phyloP scores from a whole-genome alignment of 1,284 basidiomycete genomes.

The Psilocybe mexicana region DNA sequence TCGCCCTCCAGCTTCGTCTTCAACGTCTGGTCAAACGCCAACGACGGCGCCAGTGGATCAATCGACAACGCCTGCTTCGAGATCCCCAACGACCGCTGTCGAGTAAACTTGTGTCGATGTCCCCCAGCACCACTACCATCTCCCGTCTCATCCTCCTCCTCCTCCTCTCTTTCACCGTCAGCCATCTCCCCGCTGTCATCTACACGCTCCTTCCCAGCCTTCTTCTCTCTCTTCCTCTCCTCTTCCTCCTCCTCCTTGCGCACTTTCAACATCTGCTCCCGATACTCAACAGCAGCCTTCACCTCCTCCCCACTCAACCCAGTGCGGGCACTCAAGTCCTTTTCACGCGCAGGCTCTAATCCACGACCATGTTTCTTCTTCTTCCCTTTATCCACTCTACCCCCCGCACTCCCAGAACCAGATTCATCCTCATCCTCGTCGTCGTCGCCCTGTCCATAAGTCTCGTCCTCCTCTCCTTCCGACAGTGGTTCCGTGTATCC shows the following conservation, averaged over 20 bases:
- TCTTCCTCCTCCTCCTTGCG: conserved; percentile 35
- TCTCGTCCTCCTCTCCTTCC: conserved; percentile 90
- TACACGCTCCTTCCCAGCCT: conserved; percentile 23
- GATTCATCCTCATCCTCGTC: conserved; percentile 71
- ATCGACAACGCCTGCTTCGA: conserved; percentile 58
- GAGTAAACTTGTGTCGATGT: conserved; percentile 29
- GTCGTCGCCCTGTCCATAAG: conserved; percentile 64
- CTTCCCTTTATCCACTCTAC: background rate
- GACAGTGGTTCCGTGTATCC: conserved; percentile 84
- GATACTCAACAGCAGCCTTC: conserved; percentile 63
- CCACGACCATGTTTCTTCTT: background rate
- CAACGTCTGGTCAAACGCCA: conserved; percentile 80
- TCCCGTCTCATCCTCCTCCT: conserved; percentile 22
- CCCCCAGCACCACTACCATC: conserved; percentile 28
- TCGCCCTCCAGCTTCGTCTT: conserved; percentile 55
- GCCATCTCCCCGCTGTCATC: conserved; percentile 15
- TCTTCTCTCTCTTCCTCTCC: conserved; percentile 19
- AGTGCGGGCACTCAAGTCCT: background rate
- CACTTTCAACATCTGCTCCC: conserved; percentile 76
- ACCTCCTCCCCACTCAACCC: conserved; percentile 10
- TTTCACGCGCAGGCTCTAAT: conserved; percentile 1
- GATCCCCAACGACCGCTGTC: conserved; percentile 21
- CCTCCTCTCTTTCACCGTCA: conserved; percentile 15
- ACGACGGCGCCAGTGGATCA: conserved; percentile 81
- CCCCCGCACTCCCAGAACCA: conserved; percentile 28